These are phyloP conservation scores for Sordariomycetes sp. DNA, from an alignment of 2,329 filamentous ascomycete species.

Conservation along the genomic window DNA sequence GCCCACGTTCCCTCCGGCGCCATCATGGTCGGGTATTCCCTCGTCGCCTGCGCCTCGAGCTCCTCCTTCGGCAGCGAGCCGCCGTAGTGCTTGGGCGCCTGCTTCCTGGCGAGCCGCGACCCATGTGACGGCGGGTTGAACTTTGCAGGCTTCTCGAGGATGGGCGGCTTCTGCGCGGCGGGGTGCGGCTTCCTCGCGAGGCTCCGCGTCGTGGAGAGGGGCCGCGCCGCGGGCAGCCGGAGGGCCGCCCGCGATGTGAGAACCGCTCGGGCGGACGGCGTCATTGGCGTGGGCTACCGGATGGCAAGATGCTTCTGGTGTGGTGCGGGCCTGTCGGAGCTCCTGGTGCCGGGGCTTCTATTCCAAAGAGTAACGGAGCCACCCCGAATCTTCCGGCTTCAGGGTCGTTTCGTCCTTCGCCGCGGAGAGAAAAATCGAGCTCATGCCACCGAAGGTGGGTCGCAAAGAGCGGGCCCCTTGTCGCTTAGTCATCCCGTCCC, in stretches of 20 bases:
- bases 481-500: not conserved
- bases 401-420: too few relatives aligned
- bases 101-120: slow-evolving; percentile 44
- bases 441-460: not conserved
- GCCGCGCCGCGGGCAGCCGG: not conserved
- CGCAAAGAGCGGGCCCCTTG: not conserved
- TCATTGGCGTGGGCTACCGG: not conserved
- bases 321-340: not conserved
- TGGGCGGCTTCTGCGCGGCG: slow-evolving; percentile 38
- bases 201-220: slow-evolving; percentile 1
- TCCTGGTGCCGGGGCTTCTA: not conserved
- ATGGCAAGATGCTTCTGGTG: not conserved
- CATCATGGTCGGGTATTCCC: slow-evolving; percentile 80
- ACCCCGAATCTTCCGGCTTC: not conserved
- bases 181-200: slow-evolving; percentile 1
- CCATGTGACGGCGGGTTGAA: slow-evolving; percentile 91
- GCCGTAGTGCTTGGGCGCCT: slow-evolving; percentile 57
- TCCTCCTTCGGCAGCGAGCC: slow-evolving; percentile 56
- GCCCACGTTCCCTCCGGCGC: slow-evolving; percentile 70
- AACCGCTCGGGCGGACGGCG: not conserved
- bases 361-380: not conserved
- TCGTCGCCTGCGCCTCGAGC: slow-evolving; percentile 48
- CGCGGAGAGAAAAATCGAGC: not conserved
- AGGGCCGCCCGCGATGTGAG: not conserved
- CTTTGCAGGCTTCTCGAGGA: slow-evolving; percentile 75